These are phyloP conservation scores for Penicillium paneum DNA, from an alignment of 2,329 filamentous ascomycete genomes.

Conservation along the genomic window DNA sequence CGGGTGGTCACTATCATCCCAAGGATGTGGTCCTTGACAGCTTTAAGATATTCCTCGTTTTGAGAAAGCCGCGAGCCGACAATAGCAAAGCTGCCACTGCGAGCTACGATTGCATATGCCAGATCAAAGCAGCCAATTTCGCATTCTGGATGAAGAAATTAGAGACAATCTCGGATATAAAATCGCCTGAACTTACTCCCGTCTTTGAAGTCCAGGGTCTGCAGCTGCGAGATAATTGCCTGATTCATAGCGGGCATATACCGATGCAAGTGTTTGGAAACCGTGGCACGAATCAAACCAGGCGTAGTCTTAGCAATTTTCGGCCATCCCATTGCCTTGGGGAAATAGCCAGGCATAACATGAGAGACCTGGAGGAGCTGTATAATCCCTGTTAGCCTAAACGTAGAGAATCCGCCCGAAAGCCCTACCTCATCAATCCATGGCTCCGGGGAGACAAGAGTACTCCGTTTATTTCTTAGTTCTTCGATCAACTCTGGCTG, in stretches of 20 bases:
- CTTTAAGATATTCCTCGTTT: conserved; percentile 20
- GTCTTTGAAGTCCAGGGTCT: conserved; percentile 3
- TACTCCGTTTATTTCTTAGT: conserved; percentile 13
- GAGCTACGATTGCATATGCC: conserved; percentile 23
- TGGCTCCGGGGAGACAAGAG: conserved; percentile 19
- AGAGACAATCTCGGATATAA: not conserved
- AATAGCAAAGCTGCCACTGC: conserved; percentile 21
- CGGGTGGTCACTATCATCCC: conserved; percentile 24
- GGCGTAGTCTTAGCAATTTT: conserved; percentile 24
- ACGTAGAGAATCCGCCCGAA: not conserved
- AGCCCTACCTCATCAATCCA: conserved; percentile 23
- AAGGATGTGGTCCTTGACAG: conserved; percentile 23
- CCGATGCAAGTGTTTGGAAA: conserved; percentile 17
- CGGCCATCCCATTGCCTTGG: conserved; percentile 18
- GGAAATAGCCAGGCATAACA: conserved; percentile 35
- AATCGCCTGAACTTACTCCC: conserved; percentile 5
- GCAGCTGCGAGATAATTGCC: conserved; percentile 17
- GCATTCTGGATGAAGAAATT: conserved; percentile 9
- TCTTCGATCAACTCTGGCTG: conserved; percentile 21
- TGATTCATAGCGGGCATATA: conserved; percentile 20
- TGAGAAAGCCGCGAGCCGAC: conserved; percentile 18
- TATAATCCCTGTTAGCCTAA: not conserved
- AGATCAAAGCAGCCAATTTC: conserved; percentile 19
- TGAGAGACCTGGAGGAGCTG: conserved; percentile 33
- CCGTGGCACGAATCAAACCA: conserved; percentile 20